Evolutionary conservation across 441 rosid genomes (phyloP), one percentile per base, ranked within the genome.

Genomic region (Iberis amara): DNA sequence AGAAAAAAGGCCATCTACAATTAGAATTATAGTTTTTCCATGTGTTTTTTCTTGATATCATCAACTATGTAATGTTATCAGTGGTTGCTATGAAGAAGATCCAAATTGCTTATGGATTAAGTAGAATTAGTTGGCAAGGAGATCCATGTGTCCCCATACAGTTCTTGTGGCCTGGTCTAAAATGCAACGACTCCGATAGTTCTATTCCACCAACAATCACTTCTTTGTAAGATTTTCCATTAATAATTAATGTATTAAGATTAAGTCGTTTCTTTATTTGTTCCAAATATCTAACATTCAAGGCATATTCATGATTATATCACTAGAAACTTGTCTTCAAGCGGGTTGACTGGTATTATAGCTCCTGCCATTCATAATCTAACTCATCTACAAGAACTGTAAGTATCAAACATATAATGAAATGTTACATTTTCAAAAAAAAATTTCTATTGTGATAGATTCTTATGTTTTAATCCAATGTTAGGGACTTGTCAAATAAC

Each of bases 401-500:
- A 64, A 57, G 79, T 43, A 35, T 4, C 48, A 51, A 1, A 32
- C 3, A 27, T 14, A 43, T 30, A 31, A 31, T 14, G 4, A 30
- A 10, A 5, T n/a, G 1, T 8, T 26, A n/a, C 11, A 3, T 39
- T 27, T 11, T 11, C 2, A n/a, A n/a, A n/a, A n/a, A n/a, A n/a
- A n/a, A n/a, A n/a, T n/a, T n/a, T 36, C 23, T 42, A 8, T 27
- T 58, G 24, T 61, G 47, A 10, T 35, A 5, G 8, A 11, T 9
- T n/a, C 2, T 14, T 45, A 11, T 18, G 10, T 13, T 33, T 46
- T n/a, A 21, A 31, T 26, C 13, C 23, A 9, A 8, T 69, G 31
- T 15, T 51, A 74, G 77, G 59, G 77, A 77, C 42, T 65, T 73
- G 43, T 65, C 85, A 4, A 63, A 74, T 55, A 76, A 74, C 44